Evolutionary conservation across 768 basidiomycete genomes (phyloP).

Genomic region (Pulveroboletus sp.): DNA sequence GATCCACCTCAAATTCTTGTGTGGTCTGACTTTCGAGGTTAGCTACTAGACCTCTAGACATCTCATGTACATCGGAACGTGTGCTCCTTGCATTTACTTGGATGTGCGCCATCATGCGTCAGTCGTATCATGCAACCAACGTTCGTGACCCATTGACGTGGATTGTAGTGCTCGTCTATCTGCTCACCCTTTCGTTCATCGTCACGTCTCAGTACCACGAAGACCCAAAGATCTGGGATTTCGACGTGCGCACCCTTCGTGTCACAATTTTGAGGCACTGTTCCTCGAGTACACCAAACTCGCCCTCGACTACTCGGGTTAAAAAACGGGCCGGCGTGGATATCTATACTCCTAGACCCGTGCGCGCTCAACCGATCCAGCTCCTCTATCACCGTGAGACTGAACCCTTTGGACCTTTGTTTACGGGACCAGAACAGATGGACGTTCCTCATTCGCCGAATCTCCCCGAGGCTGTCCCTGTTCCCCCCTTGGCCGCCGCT

Average conservation of each 20-base stretch:
- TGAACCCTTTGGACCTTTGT: constrained; percentile 39
- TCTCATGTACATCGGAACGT: constrained; percentile 46
- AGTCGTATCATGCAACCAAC: constrained; percentile 17
- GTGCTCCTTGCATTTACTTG: constrained; percentile 60
- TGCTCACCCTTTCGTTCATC: constrained; percentile 43
- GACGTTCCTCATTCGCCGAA: constrained; percentile 6
- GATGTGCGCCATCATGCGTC: constrained; percentile 41
- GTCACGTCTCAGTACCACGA: constrained; percentile 39
- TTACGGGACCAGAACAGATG: constrained; percentile 20
- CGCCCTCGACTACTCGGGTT: constrained; percentile 34
- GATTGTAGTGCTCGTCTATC: constrained; percentile 52
- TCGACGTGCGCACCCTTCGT: constrained; percentile 42
- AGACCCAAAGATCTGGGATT: constrained; percentile 49
- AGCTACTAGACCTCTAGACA: neutral
- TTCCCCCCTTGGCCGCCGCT: constrained; percentile 20
- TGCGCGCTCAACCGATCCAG: constrained; percentile 32
- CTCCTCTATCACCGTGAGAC: constrained; percentile 36
- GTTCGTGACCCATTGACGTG: constrained; percentile 1
- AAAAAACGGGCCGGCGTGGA: constrained; percentile 32
- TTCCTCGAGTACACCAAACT: constrained; percentile 34
- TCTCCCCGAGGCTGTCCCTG: constrained; percentile 24
- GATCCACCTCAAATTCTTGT: neutral
- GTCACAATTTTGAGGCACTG: constrained; percentile 25
- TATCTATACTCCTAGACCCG: constrained; percentile 43
- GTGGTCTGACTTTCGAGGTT: neutral